Percentiles rank a stretch among this genome's conserved stretches.
These are phyloP conservation scores for Quercus rubra DNA, from an alignment of 306 rosid species.

Conservation along the genomic window DNA sequence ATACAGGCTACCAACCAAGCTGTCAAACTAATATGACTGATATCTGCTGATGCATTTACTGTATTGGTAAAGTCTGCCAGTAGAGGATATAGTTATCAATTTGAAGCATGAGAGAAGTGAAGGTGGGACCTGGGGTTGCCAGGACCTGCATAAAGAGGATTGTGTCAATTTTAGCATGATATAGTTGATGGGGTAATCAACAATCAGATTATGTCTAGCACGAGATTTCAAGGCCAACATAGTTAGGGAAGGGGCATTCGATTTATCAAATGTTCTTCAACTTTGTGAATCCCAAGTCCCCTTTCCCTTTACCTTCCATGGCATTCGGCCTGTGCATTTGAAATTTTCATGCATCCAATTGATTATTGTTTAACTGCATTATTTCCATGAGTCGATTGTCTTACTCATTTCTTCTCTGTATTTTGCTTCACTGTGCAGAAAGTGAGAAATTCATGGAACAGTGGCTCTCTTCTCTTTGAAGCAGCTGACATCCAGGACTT, in stretches of 20 bases:
- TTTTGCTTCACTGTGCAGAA: slow-evolving; percentile 46
- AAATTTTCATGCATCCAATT: neutral
- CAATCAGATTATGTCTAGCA: neutral
- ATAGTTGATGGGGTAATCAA: neutral
- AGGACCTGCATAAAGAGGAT: no score
- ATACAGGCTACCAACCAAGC: neutral
- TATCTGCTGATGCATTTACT: neutral
- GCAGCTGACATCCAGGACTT: slow-evolving; percentile 39
- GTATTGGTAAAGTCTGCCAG: neutral
- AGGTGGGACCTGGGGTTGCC: no score
- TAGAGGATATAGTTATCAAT: neutral
- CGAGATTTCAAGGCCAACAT: neutral
- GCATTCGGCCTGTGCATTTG: neutral
- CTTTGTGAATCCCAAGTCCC: neutral
- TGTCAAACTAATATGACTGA: neutral
- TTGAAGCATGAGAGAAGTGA: no score
- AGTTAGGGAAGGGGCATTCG: neutral
- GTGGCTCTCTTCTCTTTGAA: slow-evolving; percentile 74
- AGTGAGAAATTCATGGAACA: slow-evolving; percentile 76
- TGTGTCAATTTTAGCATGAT: neutral
- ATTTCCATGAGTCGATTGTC: neutral
- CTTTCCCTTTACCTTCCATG: neutral
- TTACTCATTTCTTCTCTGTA: slow-evolving; percentile 18
- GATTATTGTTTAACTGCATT: neutral
- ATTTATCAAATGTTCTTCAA: neutral